phyloP scores from a whole-genome alignment of 139 green algal genomes.

The Micractinium conductrix region DNA sequence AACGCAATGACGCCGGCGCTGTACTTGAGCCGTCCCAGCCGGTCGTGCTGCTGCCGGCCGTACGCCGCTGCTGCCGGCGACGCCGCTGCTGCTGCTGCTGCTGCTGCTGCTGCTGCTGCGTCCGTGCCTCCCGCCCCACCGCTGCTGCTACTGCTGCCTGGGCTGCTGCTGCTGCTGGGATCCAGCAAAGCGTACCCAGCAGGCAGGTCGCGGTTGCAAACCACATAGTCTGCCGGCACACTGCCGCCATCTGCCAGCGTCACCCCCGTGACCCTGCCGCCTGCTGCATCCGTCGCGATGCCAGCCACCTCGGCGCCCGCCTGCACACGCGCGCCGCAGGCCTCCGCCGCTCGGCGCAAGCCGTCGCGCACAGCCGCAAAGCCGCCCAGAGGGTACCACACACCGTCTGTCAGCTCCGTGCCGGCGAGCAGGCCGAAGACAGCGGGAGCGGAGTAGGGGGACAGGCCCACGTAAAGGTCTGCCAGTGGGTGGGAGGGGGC shows the following conservation, averaged over 20 bases:
- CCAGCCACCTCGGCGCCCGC: conserved; percentile 44
- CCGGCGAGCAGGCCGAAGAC: conserved; percentile 86
- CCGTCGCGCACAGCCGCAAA: conserved; percentile 68
- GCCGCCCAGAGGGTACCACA: conserved; percentile 84
- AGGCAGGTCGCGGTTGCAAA: conserved; percentile 75
- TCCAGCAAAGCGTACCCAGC: conserved; percentile 62
- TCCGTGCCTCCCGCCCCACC: no score
- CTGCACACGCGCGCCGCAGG: conserved; percentile 57
- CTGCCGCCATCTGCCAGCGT: conserved; percentile 52
- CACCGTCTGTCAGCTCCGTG: conserved; percentile 89
- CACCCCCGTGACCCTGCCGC: conserved; percentile 61
- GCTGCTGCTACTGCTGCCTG: conserved; percentile 4
- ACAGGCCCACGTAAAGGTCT: conserved; percentile 89
- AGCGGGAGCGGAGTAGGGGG: conserved; percentile 80
- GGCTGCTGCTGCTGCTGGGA: conserved; percentile 12
- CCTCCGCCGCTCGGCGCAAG: conserved; percentile 39
- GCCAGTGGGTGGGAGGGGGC: conserved; percentile 28
- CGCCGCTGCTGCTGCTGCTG: neutral
- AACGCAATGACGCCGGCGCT: conserved; percentile 81
- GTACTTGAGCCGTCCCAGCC: conserved; percentile 61
- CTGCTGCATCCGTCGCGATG: conserved; percentile 33
- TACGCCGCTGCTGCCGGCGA: conserved; percentile 15
- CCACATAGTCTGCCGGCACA: conserved; percentile 70
- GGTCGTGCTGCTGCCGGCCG: conserved; percentile 7
- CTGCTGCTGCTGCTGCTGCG: neutral